Evolutionary conservation across 2,329 filamentous ascomycete genomes (phyloP).

Genomic region (Aspergillus candidus): DNA sequence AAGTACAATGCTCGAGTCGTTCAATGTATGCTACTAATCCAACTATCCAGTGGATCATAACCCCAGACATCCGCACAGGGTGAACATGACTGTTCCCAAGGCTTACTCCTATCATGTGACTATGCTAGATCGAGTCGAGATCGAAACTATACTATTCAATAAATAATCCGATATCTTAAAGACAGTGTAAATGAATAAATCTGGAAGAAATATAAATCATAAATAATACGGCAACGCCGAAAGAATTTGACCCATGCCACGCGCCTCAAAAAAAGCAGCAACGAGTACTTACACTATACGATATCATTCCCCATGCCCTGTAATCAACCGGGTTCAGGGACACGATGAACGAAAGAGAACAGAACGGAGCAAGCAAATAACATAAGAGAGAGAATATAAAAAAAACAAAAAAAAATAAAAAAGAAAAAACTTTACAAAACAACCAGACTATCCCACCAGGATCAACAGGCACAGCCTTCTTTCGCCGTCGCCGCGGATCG

Average conservation of each 20-base stretch:
- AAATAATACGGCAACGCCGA: slow-evolving; percentile 5
- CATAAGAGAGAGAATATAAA: slow-evolving; percentile 1
- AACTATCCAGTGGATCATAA: too few species aligned
- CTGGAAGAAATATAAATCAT: slow-evolving; percentile 10
- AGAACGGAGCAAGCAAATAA: background rate
- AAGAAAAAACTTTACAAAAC: slow-evolving; percentile 3
- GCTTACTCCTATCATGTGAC: too few species aligned
- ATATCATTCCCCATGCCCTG: background rate
- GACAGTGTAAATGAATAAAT: background rate
- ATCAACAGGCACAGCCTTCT: slow-evolving; percentile 83
- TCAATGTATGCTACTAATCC: too few species aligned
- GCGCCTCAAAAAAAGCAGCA: slow-evolving; percentile 2
- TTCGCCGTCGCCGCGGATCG: slow-evolving; percentile 69
- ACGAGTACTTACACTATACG: background rate
- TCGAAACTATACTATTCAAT: too few species aligned
- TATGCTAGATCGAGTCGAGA: too few species aligned
- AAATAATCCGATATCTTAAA: too few species aligned
- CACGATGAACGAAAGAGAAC: background rate
- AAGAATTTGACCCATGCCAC: slow-evolving; percentile 6
- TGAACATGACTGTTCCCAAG: too few species aligned
- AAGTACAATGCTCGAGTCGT: too few species aligned
- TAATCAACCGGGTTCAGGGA: slow-evolving; percentile 8
- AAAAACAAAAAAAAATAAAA: slow-evolving; percentile 5
- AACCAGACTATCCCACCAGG: slow-evolving; percentile 2
- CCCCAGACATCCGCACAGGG: too few species aligned